Evolutionary conservation across 129 eudicot species (phyloP).

Genomic region (Artemisia argyi): DNA sequence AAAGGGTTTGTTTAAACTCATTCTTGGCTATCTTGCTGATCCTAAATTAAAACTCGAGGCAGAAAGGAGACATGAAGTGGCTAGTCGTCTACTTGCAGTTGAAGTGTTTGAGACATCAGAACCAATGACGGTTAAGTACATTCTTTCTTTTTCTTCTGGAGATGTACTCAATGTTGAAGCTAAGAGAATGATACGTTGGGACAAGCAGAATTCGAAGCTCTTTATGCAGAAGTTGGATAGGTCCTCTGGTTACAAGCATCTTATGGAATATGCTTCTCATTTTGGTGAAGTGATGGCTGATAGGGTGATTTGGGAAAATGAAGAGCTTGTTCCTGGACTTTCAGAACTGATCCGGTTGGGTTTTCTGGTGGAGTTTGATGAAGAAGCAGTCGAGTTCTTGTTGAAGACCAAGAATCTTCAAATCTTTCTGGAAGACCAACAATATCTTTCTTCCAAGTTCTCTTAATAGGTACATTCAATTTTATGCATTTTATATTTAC

Average conservation of each 20-base stretch:
- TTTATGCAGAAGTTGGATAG: constrained; percentile 36
- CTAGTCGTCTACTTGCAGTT: constrained; percentile 26
- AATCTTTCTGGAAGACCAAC: constrained; percentile 45
- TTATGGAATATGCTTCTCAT: constrained; percentile 41
- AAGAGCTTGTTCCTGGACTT: constrained; percentile 36
- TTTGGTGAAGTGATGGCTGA: constrained; percentile 42
- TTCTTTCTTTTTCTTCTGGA: constrained; percentile 33
- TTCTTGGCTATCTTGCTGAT: constrained; percentile 49
- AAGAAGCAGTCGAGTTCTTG: constrained; percentile 47
- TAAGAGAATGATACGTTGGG: constrained; percentile 54
- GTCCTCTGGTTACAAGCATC: constrained; percentile 27
- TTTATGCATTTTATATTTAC: not conserved
- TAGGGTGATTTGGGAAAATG: constrained; percentile 57
- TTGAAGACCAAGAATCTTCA: constrained; percentile 52
- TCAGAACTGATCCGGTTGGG: constrained; percentile 51
- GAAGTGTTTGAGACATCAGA: constrained; percentile 39
- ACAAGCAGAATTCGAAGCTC: constrained; percentile 32
- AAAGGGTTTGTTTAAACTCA: constrained; percentile 35
- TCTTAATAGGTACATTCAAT: constrained; percentile 27
- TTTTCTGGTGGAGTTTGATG: constrained; percentile 52
- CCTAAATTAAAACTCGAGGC: constrained; percentile 28
- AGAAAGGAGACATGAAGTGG: constrained; percentile 38
- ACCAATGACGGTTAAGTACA: constrained; percentile 30
- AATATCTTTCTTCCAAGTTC: constrained; percentile 40
- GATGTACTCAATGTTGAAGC: constrained; percentile 29